Conservation (phyloP, 2,329 filamentous ascomycete species). For the Talaromyces sp. region DNA sequence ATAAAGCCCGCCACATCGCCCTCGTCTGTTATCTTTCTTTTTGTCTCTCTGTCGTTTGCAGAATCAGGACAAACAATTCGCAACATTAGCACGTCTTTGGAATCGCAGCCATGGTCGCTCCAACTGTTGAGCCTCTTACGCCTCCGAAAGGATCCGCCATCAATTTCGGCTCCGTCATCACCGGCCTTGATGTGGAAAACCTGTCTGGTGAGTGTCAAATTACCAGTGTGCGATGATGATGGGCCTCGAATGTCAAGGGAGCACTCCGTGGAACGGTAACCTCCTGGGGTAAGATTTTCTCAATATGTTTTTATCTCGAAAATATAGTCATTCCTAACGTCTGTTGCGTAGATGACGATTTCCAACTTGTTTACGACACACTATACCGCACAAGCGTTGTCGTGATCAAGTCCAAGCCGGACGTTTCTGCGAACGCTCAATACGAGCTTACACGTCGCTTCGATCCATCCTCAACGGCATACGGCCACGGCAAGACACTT, state of each 20-base stretch:
- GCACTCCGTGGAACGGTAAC: constrained; percentile 58
- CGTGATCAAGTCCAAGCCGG: constrained; percentile 62
- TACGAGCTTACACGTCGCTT: constrained; percentile 69
- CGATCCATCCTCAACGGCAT: constrained; percentile 59
- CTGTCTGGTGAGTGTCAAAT: constrained; percentile 50
- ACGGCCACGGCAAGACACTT: constrained; percentile 71
- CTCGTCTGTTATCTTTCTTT: neutral
- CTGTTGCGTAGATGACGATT: constrained; percentile 51
- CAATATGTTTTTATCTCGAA: neutral
- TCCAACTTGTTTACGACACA: constrained; percentile 56
- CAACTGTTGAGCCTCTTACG: constrained; percentile 18
- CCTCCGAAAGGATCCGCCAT: constrained; percentile 31
- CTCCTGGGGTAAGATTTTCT: constrained; percentile 35
- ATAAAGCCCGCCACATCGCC: neutral
- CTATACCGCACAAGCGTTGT: constrained; percentile 65
- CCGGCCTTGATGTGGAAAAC: constrained; percentile 55
- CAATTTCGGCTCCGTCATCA: constrained; percentile 57
- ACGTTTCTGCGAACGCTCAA: constrained; percentile 63
- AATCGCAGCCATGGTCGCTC: constrained; percentile 3
- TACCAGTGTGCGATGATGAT: neutral
- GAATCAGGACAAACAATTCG: neutral
- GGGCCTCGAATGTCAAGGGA: constrained; percentile 33
- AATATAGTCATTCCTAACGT: neutral
- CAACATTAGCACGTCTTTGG: neutral
- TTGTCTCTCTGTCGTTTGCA: neutral